These are phyloP conservation scores for Cryphonectria radicalis DNA, from an alignment of 2,329 filamentous ascomycete genomes.

Conservation along the genomic window DNA sequence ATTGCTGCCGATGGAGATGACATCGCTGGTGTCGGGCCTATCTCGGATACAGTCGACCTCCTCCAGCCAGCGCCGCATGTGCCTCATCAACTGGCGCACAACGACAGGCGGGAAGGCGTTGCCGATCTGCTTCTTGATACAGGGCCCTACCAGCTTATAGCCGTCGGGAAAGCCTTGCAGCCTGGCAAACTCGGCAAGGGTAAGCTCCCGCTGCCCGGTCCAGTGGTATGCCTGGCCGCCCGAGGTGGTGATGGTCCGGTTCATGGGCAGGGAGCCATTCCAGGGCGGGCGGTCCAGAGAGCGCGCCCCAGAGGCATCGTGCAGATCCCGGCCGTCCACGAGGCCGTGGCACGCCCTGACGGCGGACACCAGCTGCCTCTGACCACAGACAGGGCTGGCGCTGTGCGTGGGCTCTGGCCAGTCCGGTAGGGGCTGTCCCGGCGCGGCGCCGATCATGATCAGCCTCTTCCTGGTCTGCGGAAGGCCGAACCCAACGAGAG, in stretches of 20 bases:
- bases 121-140: slow-evolving; percentile 69
- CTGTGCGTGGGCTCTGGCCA: slow-evolving; percentile 68
- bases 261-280: slow-evolving; percentile 52
- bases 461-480: slow-evolving; percentile 56
- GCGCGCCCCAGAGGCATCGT: slow-evolving; percentile 40
- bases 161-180: slow-evolving; percentile 70
- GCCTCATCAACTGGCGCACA: slow-evolving; percentile 54
- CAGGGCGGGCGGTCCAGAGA: slow-evolving; percentile 43
- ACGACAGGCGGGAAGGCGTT: slow-evolving; percentile 75
- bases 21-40: slow-evolving; percentile 2
- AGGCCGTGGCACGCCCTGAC: slow-evolving; percentile 46
- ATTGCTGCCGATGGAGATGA: slow-evolving; percentile 17
- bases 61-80: slow-evolving; percentile 52
- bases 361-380: slow-evolving; percentile 50
- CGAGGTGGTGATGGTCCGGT: slow-evolving; percentile 66
- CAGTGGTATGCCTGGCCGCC: slow-evolving; percentile 69
- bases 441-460: slow-evolving; percentile 63
- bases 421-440: slow-evolving; percentile 70
- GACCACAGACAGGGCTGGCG: slow-evolving; percentile 39
- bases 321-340: slow-evolving; percentile 38
- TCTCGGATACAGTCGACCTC: slow-evolving; percentile 44
- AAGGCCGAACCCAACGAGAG: slow-evolving; percentile 55
- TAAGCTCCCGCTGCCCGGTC: slow-evolving; percentile 65
- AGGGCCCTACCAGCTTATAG: slow-evolving; percentile 59
- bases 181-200: slow-evolving; percentile 67